Conservation (phyloP, 2,329 filamentous ascomycete genomes). For the Beauveria asiatica region DNA sequence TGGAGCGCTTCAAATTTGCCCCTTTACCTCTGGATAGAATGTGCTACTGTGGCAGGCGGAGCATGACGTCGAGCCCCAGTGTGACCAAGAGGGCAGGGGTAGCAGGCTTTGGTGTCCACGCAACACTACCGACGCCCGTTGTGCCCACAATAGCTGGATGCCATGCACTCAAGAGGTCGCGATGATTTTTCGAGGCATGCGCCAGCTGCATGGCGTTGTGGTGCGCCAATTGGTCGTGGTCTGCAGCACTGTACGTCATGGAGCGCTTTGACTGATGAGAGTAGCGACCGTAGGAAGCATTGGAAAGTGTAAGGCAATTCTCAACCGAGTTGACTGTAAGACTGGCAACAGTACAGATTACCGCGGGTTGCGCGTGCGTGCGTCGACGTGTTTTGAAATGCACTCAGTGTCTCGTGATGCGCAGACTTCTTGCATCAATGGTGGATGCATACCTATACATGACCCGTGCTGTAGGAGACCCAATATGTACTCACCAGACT, state of each 20-base stretch:
- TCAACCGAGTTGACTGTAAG: neutral
- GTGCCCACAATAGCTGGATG: constrained; percentile 7
- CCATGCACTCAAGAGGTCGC: constrained; percentile 3
- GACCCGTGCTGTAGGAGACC: neutral
- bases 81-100: constrained; percentile 9
- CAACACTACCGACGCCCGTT: constrained; percentile 9
- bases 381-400: constrained; percentile 5
- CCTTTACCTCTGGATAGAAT: neutral
- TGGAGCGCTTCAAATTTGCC: neutral
- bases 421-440: constrained; percentile 5
- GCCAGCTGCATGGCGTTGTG: neutral
- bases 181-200: neutral
- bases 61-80: constrained; percentile 11
- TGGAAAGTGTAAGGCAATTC: neutral
- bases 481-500: neutral
- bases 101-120: neutral
- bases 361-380: neutral
- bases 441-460: constrained; percentile 1
- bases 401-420: constrained; percentile 9
- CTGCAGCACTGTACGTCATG: neutral
- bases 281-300: neutral
- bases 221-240: constrained; percentile 4
- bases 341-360: neutral
- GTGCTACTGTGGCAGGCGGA: constrained; percentile 2
- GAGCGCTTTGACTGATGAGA: neutral